Conservation (phyloP, 2,329 filamentous ascomycete genomes). For the Trichoderma sp. region DNA sequence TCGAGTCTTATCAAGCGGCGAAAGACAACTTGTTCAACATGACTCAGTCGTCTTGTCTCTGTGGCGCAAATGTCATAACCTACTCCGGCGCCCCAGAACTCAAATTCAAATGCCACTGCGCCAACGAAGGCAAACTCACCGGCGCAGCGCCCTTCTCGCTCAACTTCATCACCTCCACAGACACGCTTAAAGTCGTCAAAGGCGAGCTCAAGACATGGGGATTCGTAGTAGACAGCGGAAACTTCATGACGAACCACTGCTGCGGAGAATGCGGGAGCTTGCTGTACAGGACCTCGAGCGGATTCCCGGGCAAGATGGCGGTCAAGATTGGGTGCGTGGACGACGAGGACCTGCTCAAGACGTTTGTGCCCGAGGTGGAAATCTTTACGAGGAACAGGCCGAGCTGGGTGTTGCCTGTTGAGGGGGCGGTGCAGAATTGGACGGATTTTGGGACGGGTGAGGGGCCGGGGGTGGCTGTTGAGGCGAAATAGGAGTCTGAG, state of each 20-base stretch:
- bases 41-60: slow-evolving; percentile 3
- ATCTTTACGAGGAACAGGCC: not conserved
- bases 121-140: not conserved
- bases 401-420: not conserved
- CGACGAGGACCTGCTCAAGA: not conserved
- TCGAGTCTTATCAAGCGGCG: not conserved
- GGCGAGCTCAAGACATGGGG: not conserved
- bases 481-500: not conserved
- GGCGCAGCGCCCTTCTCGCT: slow-evolving; percentile 1
- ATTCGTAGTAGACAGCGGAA: not conserved
- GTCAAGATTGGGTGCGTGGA: slow-evolving; percentile 7
- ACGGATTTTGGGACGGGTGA: not conserved
- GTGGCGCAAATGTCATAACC: slow-evolving; percentile 6
- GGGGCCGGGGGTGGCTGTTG: not conserved
- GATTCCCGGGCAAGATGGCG: slow-evolving; percentile 3
- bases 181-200: not conserved
- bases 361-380: slow-evolving; percentile 3
- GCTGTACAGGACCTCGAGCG: slow-evolving; percentile 2
- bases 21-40: not conserved
- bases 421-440: slow-evolving; percentile 1
- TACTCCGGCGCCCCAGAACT: not conserved
- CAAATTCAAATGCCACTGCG: slow-evolving; percentile 2
- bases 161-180: slow-evolving; percentile 7
- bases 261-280: not conserved
- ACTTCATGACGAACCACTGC: slow-evolving; percentile 4